Conservation (phyloP, 2,329 filamentous ascomycete species). For the Elsinoe fawcettii region DNA sequence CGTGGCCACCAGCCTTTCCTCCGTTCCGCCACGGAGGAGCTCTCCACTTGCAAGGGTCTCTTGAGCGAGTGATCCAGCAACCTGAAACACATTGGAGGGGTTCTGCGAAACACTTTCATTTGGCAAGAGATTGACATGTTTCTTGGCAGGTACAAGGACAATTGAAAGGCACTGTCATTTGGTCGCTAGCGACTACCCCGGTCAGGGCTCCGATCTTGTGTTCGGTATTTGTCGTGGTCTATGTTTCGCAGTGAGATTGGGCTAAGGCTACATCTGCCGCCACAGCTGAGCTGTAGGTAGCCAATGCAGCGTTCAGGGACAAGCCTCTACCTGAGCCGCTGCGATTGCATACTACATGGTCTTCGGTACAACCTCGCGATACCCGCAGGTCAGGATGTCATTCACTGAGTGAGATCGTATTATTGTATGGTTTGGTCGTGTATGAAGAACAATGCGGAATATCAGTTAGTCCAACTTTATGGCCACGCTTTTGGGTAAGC, state of each 20-base stretch:
- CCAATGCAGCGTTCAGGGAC: not conserved
- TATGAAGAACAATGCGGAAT: too few relatives aligned
- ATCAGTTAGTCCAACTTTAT: too few relatives aligned
- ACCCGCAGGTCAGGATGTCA: too few relatives aligned
- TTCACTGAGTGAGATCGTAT: not conserved
- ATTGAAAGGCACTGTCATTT: not conserved
- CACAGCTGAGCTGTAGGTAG: not conserved
- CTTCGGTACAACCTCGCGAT: too few relatives aligned
- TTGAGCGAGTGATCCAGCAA: not conserved
- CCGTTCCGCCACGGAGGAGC: constrained; percentile 1
- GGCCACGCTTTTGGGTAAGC: too few relatives aligned
- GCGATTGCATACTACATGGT: too few relatives aligned
- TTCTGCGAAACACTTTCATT: constrained; percentile 12
- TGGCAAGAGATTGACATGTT: constrained; percentile 10
- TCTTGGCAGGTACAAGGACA: constrained; percentile 4
- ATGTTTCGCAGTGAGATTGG: not conserved
- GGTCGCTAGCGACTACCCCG: not conserved
- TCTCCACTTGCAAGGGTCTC: constrained; percentile 12
- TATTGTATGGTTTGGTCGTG: too few relatives aligned
- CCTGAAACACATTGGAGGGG: constrained; percentile 10
- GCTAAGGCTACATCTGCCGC: not conserved
- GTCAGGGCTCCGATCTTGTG: not conserved
- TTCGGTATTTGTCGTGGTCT: not conserved
- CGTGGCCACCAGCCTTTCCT: constrained; percentile 4
- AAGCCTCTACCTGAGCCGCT: not conserved